These are phyloP conservation scores for Eleusine indica DNA, from an alignment of 176 grass and related monocot species.

Conservation along the genomic window DNA sequence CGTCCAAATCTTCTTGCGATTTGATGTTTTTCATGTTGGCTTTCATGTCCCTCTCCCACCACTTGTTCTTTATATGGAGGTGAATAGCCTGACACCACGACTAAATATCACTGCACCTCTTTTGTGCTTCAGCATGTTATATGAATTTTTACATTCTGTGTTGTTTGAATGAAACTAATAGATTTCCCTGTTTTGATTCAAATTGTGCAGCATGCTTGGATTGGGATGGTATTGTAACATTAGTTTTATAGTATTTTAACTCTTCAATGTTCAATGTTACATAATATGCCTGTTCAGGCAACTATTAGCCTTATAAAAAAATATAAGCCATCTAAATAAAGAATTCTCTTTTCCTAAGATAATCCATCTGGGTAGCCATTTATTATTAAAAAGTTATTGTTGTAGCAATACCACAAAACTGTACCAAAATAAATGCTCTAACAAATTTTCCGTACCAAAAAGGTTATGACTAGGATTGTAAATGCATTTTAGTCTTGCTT, in stretches of 20 bases:
- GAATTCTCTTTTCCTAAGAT: neutral
- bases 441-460: neutral
- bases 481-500: neutral
- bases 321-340: neutral
- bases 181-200: neutral
- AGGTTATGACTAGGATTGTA: neutral
- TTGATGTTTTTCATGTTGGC: conserved; percentile 58
- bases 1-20: conserved; percentile 52
- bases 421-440: neutral
- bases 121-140: conserved; percentile 29
- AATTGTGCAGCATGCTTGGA: neutral
- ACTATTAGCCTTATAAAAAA: neutral
- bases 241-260: conserved; percentile 15
- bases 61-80: conserved; percentile 23
- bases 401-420: conserved; percentile 8
- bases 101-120: conserved; percentile 14
- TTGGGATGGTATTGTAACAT: neutral
- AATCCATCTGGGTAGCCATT: neutral
- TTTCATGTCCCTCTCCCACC: conserved; percentile 53
- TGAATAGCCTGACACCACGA: conserved; percentile 9
- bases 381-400: conserved; percentile 13
- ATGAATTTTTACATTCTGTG: conserved; percentile 12
- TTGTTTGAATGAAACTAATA: conserved; percentile 25
- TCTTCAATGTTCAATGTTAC: conserved; percentile 9
- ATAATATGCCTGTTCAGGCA: conserved; percentile 11